Evolutionary conservation across 2,329 filamentous ascomycete genomes (phyloP), one percentile per base, ranked within the genome.

Genomic region (Periglandula ipomoeae): DNA sequence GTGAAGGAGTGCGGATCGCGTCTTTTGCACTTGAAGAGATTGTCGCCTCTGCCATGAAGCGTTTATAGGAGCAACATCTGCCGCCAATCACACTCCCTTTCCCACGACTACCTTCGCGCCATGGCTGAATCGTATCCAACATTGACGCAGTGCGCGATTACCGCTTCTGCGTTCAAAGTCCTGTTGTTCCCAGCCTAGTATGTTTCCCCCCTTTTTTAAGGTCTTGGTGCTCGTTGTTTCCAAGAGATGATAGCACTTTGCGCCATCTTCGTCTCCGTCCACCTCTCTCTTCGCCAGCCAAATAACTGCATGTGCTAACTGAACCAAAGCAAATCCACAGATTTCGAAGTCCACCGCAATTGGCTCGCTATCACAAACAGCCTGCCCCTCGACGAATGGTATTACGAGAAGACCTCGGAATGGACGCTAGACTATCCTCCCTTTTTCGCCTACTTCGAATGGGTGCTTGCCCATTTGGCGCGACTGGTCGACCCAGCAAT

Each of bases 351-450:
- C 48, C 93, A 98, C 70, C 84, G 93, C 56, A 98, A 98, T 73
- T 98, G 93, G 93, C 82, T 98, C 37, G 93, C 93, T 54, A 89
- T 97, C 58, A 97, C 93, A 4, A 77, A 95, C 69, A 95, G 87
- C 53, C 76, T 97, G 19, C 87, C 91, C 3, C 70, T 90, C 45
- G 82, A 86, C 66, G 76, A 94, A 57, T 98, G 93, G 93, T 98
- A 98, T 70, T 90, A 85, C 63, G 93, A 98, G 75, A 85, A 90
- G 70, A 95, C 90, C 2, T 98, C 93, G 51, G 89, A 97, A 88
- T 98, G 93, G 93, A 98, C 93, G 0, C 84, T 98, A 61, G 93
- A 98, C 71, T 98, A 98, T 65, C 93, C 93, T 27, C 93, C 93
- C 7, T 96, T 97, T 70, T 98, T 98, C 63, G 93, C 93, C 57